phyloP scores from a whole-genome alignment of 2,329 filamentous ascomycete genomes.

The Tolypocladium tundrense region DNA sequence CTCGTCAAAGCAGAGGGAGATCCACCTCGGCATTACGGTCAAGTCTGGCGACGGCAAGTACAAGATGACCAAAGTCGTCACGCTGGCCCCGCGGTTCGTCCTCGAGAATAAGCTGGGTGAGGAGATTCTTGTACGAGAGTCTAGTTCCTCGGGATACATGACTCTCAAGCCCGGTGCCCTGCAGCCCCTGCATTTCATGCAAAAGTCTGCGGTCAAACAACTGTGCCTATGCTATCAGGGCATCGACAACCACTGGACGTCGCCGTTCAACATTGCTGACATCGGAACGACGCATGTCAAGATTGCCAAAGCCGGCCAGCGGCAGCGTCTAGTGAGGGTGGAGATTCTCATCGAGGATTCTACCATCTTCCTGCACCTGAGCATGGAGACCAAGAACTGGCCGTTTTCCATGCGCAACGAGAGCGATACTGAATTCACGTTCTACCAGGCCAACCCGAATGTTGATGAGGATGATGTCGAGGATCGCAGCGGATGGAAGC shows the following conservation, averaged over 20 bases:
- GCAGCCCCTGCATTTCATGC: slow-evolving; percentile 81
- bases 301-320: slow-evolving; percentile 78
- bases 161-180: slow-evolving; percentile 68
- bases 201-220: slow-evolving; percentile 75
- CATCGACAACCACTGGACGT: slow-evolving; percentile 94
- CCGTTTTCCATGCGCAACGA: slow-evolving; percentile 98
- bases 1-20: slow-evolving; percentile 60
- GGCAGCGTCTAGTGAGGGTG: slow-evolving; percentile 76
- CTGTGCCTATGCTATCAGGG: slow-evolving; percentile 87
- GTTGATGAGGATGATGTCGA: slow-evolving; percentile 81
- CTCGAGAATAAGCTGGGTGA: slow-evolving; percentile 88
- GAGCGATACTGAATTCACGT: slow-evolving; percentile 92
- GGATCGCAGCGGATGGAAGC: slow-evolving; percentile 81
- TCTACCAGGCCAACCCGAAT: slow-evolving; percentile 90
- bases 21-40: slow-evolving; percentile 83
- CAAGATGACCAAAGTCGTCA: slow-evolving; percentile 93
- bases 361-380: slow-evolving; percentile 87
- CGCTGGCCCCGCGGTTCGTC: slow-evolving; percentile 83
- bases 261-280: slow-evolving; percentile 94
- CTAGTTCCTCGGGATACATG: slow-evolving; percentile 79
- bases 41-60: slow-evolving; percentile 93
- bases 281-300: slow-evolving; percentile 90
- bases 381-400: slow-evolving; percentile 88
- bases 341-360: slow-evolving; percentile 89
- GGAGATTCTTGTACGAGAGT: slow-evolving; percentile 81